Base-by-base conservation (phyloP, 2,329 filamentous ascomycete species). In the Phaeosphaeria sp. region DNA sequence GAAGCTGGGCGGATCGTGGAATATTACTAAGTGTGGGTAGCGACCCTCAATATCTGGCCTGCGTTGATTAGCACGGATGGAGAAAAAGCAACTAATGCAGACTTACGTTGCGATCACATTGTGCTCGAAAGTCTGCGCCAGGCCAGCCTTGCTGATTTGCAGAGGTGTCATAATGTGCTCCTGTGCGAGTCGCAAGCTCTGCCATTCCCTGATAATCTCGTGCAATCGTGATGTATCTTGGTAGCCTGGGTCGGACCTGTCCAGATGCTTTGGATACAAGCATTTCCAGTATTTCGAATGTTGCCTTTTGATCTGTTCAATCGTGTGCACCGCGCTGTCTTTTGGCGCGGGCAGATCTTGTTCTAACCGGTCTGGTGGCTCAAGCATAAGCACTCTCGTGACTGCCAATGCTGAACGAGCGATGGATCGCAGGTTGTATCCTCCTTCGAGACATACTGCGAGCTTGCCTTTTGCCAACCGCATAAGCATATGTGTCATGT, bases 401-500 rank as follows among this genome's bases (percentile, higher is more conserved):
- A 99, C 95, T 2, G 94, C 92, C 4, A 97, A 84, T 1, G 95
- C 93, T 4, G 95, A 98, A 56, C 91, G 89, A 0, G 95, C 96
- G 57, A 99, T 99, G 0, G 95, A 95, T 48, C 88, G 83, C 22
- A 99, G 86, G 69, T 98, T 98, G 78, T 99, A 99, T 8, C 95
- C 95, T 21, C 95, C 95, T 77, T 99, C 95, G 2, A 99, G 83
- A 73, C 93, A 97, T 8, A 97, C 94, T 2, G 92, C 91, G 15
- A 99, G 85, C 73, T 93, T 97, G 25, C 95, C 95, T 45, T 89
- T 85, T 0, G 95, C 94, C 20, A 99, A 83, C 2, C 92, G 93
- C 93, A 97, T 98, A 48, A 99, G 86, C 94, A 98, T 97, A 74
- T 97, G 93, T 17, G 95, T 98, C 95, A 99, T 98, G 73, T 99